Evolutionary conservation across 305 asterid genomes (phyloP).

Genomic region (Fraxinus xanthoxyloides): DNA sequence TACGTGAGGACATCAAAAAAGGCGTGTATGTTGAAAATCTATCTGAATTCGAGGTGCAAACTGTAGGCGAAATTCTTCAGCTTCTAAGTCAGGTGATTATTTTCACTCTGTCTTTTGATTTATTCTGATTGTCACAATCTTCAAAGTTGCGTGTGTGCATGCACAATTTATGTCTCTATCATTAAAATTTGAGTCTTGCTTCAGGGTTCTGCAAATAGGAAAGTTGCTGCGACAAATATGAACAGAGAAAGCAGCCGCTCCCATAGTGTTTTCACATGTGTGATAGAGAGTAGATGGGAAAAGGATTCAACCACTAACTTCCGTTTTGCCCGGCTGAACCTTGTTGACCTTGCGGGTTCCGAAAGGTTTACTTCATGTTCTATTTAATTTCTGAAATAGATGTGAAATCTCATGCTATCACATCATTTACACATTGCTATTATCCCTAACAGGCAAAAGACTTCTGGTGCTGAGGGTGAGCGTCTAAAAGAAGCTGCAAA

Average conservation of each 20-base stretch:
- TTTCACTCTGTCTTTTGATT: constrained; percentile 6
- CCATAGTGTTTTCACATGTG: constrained; percentile 97
- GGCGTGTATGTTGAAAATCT: constrained; percentile 96
- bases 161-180: constrained; percentile 2
- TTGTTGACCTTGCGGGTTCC: constrained; percentile 99
- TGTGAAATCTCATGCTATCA: not conserved
- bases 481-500: constrained; percentile 96
- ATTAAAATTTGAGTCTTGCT: constrained; percentile 22
- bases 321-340: constrained; percentile 92
- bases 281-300: constrained; percentile 95
- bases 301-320: constrained; percentile 81
- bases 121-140: constrained; percentile 4
- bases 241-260: constrained; percentile 99
- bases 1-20: constrained; percentile 85
- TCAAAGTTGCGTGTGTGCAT: constrained; percentile 9
- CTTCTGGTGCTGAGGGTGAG: constrained; percentile 99
- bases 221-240: constrained; percentile 96
- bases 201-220: constrained; percentile 90
- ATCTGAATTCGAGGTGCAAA: constrained; percentile 84
- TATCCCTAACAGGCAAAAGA: constrained; percentile 67
- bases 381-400: constrained; percentile 14
- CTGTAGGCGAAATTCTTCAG: constrained; percentile 85
- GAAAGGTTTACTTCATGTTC: constrained; percentile 58
- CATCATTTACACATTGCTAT: constrained; percentile 20
- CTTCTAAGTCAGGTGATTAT: constrained; percentile 76